Evolutionary conservation across 2,329 filamentous ascomycete species (phyloP), one percentile per base, ranked within the genome.

Genomic region (Fusarium vanettenii): DNA sequence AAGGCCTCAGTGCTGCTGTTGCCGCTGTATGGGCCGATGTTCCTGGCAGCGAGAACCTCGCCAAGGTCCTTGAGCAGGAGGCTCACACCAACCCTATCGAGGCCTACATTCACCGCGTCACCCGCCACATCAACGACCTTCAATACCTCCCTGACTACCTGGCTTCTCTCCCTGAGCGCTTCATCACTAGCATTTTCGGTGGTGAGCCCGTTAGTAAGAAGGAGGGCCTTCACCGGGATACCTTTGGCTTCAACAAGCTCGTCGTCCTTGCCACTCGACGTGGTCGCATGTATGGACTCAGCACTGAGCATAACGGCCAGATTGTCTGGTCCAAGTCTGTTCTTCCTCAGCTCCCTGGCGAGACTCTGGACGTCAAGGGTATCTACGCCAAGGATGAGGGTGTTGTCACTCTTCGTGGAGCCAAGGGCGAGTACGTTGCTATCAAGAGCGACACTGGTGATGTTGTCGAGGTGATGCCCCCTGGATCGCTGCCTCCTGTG

Each of bases 21-120:
- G 92, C 94, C 63, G 95, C 95, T 41, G 90, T 91, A 13, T 98
- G 94, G 89, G 93, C 93, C 1, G 94, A 96, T 60, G 89, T 94
- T 7, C 92, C 92, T 14, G 91, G 92, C 75, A 89, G 89, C 18
- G 93, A 95, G 80, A 89, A 91, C 61, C 86, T 98, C 59, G 95
- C 92, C 7, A 92, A 94, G 81, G 94, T 95, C 33, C 87, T 98
- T 9, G 93, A 97, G 75, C 90, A 94, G 27, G 96, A 99, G 84
- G 93, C 94, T 5, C 93, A 98, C 80, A 93, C 92, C 79, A 97
- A 93, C 80, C 88, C 94, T 4, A 79, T 94, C 7, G 87, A 89
- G 13, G 97, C 97, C n/a, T 99, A 98, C 79, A 85, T 96, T 31
- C 95, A 98, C 83, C 93, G 97, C 16, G 88, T 98, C 16, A 93